These are phyloP conservation scores for Casuarina glauca DNA, from an alignment of 306 rosid genomes.

Conservation along the genomic window DNA sequence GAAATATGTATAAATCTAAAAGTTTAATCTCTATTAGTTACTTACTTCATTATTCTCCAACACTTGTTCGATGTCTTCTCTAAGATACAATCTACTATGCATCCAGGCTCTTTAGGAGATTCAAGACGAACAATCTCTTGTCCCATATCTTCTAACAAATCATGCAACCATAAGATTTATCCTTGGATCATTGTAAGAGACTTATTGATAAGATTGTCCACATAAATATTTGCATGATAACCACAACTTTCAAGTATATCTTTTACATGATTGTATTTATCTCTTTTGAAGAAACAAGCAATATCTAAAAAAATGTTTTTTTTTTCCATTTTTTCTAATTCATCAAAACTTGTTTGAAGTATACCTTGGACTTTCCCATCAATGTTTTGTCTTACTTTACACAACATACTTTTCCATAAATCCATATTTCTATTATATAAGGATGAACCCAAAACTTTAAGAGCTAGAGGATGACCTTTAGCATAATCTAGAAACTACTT, in stretches of 20 bases:
- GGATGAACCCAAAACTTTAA: too few relatives aligned
- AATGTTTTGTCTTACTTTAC: not conserved
- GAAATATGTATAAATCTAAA: not conserved
- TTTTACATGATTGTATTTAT: not conserved
- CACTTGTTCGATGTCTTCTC: too few relatives aligned
- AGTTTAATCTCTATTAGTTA: not conserved
- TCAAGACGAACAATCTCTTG: conserved; percentile 10
- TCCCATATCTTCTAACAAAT: conserved; percentile 17
- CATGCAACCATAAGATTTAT: not conserved
- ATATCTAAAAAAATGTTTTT: not conserved
- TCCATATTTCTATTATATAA: too few relatives aligned
- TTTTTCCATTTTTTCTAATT: not conserved
- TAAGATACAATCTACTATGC: too few relatives aligned
- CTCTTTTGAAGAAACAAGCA: not conserved
- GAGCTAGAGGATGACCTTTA: too few relatives aligned
- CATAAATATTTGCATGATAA: not conserved
- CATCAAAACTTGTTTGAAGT: not conserved
- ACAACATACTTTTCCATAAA: not conserved
- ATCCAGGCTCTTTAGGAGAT: too few relatives aligned
- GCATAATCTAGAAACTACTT: too few relatives aligned
- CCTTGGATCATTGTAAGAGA: not conserved
- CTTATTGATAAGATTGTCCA: not conserved
- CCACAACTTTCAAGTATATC: not conserved
- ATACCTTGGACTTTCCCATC: not conserved
- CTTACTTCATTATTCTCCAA: too few relatives aligned